These are phyloP conservation scores for Ramaria rubella DNA, from an alignment of 768 basidiomycete genomes.

Conservation along the genomic window DNA sequence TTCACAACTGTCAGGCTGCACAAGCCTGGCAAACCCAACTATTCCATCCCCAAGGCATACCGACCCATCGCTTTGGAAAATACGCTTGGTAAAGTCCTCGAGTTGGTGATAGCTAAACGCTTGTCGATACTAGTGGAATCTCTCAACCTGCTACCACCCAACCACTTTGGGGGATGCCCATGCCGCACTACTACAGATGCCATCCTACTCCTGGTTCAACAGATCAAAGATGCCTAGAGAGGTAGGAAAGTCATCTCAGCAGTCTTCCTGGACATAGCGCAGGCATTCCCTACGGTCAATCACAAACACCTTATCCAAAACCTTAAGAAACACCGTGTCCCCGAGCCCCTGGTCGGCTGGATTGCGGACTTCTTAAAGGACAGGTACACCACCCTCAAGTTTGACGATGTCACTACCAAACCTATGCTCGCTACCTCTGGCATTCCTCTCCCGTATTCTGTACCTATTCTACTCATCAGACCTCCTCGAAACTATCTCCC, in stretches of 20 bases:
- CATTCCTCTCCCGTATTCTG: slow-evolving; percentile 19
- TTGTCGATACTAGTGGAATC: slow-evolving; percentile 21
- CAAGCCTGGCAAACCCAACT: slow-evolving; percentile 32
- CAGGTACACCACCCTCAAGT: slow-evolving; percentile 18
- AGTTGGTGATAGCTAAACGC: slow-evolving; percentile 16
- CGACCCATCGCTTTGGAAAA: slow-evolving; percentile 33
- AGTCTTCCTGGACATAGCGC: slow-evolving; percentile 27
- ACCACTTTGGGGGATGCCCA: slow-evolving; percentile 26
- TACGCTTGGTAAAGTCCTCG: slow-evolving; percentile 25
- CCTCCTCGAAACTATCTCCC: slow-evolving; percentile 14
- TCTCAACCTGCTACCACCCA: slow-evolving; percentile 21
- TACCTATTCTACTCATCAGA: slow-evolving; percentile 24
- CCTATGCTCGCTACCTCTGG: slow-evolving; percentile 15
- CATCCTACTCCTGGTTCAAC: slow-evolving; percentile 25
- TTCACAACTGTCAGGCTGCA: slow-evolving; percentile 26
- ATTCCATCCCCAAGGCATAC: slow-evolving; percentile 29
- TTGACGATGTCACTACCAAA: slow-evolving; percentile 23
- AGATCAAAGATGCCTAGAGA: slow-evolving; percentile 31
- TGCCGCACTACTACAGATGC: slow-evolving; percentile 24
- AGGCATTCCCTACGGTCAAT: slow-evolving; percentile 22
- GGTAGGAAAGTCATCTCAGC: slow-evolving; percentile 17
- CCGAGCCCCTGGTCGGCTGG: slow-evolving; percentile 19
- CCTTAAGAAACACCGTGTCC: slow-evolving; percentile 17
- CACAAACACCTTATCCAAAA: slow-evolving; percentile 17
- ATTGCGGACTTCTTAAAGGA: slow-evolving; percentile 15